phyloP scores from a whole-genome alignment of 2,329 filamentous ascomycete genomes.

The Pseudogymnoascus sp. region DNA sequence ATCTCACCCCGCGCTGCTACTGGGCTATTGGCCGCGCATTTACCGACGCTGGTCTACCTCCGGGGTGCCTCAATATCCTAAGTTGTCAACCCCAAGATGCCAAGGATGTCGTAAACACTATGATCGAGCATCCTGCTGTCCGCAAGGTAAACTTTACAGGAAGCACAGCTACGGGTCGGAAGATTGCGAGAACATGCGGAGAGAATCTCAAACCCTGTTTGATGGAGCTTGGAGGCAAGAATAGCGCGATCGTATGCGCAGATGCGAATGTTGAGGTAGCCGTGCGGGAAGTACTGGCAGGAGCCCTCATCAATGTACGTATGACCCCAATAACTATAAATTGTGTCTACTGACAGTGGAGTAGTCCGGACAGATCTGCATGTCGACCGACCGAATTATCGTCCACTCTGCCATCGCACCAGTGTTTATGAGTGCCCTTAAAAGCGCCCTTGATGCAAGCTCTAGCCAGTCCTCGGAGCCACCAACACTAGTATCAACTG shows the following conservation, averaged over 20 bases:
- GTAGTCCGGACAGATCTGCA: constrained; percentile 56
- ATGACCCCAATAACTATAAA: not conserved
- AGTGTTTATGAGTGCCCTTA: constrained; percentile 26
- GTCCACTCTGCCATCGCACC: constrained; percentile 31
- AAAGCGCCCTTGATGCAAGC: constrained; percentile 23
- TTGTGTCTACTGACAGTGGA: constrained; percentile 27
- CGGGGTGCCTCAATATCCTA: constrained; percentile 52
- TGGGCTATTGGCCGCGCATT: constrained; percentile 55
- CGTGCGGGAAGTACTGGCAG: constrained; percentile 46
- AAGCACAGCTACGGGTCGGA: constrained; percentile 58
- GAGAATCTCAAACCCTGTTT: constrained; percentile 61
- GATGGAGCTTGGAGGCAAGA: constrained; percentile 65
- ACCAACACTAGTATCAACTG: constrained; percentile 31
- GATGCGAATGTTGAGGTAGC: constrained; percentile 59
- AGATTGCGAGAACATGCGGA: constrained; percentile 54
- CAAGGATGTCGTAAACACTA: constrained; percentile 42
- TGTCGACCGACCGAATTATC: constrained; percentile 37
- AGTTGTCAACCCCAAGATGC: constrained; percentile 46
- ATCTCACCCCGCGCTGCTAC: constrained; percentile 47
- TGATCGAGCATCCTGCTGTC: constrained; percentile 48
- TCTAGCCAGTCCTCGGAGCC: not conserved
- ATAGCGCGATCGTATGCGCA: constrained; percentile 56
- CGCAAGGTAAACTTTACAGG: constrained; percentile 73
- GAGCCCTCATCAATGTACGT: constrained; percentile 43
- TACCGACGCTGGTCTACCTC: constrained; percentile 61